A percentile compares a stretch with the other conserved stretches of the same genome.
phyloP scores from a whole-genome alignment of 345 rosid species.

The Nasturtium officinale region DNA sequence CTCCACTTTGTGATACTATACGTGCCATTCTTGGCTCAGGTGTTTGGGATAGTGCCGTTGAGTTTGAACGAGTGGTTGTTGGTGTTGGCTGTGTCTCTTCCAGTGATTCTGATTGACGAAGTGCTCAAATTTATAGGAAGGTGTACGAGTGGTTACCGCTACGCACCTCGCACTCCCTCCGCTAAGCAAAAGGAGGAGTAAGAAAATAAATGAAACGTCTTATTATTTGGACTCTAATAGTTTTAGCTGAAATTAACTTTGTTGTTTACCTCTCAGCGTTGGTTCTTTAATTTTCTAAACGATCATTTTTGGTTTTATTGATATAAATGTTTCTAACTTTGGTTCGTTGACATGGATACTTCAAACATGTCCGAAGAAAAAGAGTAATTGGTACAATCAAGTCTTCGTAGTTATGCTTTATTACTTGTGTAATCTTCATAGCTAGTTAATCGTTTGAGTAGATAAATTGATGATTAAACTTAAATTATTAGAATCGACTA shows the following conservation, averaged over 20 bases:
- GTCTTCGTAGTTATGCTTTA: neutral
- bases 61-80: conserved; percentile 87
- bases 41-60: conserved; percentile 82
- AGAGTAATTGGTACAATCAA: neutral
- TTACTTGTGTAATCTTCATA: neutral
- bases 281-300: conserved; percentile 3
- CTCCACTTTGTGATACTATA: conserved; percentile 86
- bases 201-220: conserved; percentile 15
- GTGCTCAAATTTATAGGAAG: conserved; percentile 83
- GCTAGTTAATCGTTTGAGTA: neutral
- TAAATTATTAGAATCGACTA: too few species aligned
- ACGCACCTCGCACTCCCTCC: conserved; percentile 34
- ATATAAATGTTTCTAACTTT: neutral
- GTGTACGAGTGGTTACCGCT: conserved; percentile 49
- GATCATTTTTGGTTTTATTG: conserved; percentile 13
- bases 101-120: conserved; percentile 87
- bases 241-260: conserved; percentile 33
- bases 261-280: conserved; percentile 20
- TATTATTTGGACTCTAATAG: conserved; percentile 10
- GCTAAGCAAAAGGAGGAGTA: conserved; percentile 57
- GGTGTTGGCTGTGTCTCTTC: conserved; percentile 77
- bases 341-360: neutral
- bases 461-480: neutral
- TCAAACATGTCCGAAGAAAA: neutral
- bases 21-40: conserved; percentile 80